Evolutionary conservation across 805 yeast genomes (phyloP), one percentile per base, ranked within the genome.

Genomic region (Clavispora phyllophila): DNA sequence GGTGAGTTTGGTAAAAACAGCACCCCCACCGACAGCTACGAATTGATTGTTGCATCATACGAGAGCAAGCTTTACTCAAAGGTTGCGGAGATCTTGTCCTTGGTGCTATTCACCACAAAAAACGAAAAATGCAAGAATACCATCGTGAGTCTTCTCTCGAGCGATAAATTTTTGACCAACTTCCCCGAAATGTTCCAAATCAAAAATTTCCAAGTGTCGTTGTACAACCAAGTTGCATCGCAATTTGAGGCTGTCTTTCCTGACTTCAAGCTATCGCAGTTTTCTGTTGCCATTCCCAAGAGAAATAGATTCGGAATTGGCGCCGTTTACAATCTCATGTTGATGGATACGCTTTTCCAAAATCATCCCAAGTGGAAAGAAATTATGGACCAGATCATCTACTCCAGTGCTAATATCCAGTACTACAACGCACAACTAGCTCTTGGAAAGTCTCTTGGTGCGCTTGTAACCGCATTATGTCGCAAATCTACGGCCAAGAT

Each of bases 371-470:
- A 42, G 12, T 46, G 50, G 53, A 14, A 6, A 4, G 63, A 63
- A 1, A 61, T 76, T 27, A 70, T 81, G 44, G 65, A 68, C 3
- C 76, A 74, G 31, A 72, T 87, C 5, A 60, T 75, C 2, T 68
- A 72, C 1, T 79, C 84, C 1, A 81, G 89, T 46, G 60, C 81
- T 35, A 82, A 82, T 52, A 56, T 80, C 38, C 87, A 87, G 47
- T 73, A 72, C 51, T 72, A 79, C 7, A 73, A 80, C 32, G 74
- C 90, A 1, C 95, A 88, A 54, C 68, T 82, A 13, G 68, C 78
- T 4, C 76, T 85, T 17, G 84, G 87, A 3, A 83, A 82, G 52
- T 76, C 95, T 0, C 80, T 87, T 75, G 89, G 91, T 39, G 88
- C 93, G 1, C 66, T 89, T 26, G 48, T 87, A 18, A 81, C 91